Conservation (phyloP, 768 basidiomycete genomes). For the Punctularia strigosozonata region DNA sequence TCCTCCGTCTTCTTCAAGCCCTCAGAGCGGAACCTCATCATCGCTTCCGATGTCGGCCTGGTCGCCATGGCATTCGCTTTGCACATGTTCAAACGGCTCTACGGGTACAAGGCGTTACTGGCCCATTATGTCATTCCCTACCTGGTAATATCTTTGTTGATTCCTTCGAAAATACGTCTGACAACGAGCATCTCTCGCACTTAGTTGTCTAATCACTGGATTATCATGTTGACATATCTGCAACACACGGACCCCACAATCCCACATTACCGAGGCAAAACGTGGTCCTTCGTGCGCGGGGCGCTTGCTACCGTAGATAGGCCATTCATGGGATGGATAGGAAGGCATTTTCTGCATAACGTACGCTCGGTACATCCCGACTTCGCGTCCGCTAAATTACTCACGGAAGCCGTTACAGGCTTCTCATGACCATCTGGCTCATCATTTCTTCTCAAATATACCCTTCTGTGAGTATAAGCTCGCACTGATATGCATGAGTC, state of each 20-base stretch:
- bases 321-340: slow-evolving; percentile 21
- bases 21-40: slow-evolving; percentile 22
- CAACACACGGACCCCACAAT: slow-evolving; percentile 16
- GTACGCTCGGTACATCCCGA: slow-evolving; percentile 6
- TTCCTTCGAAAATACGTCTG: background rate
- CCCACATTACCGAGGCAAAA: slow-evolving; percentile 12
- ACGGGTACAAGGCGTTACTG: background rate
- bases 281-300: slow-evolving; percentile 16
- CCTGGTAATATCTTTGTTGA: background rate
- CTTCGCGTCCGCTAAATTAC: background rate
- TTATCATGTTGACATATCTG: slow-evolving; percentile 16
- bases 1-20: slow-evolving; percentile 33
- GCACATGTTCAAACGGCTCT: background rate
- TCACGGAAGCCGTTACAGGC: slow-evolving; percentile 10
- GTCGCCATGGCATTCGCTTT: background rate
- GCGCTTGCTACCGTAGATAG: slow-evolving; percentile 20
- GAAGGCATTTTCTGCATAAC: slow-evolving; percentile 19
- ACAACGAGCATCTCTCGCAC: background rate
- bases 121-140: background rate
- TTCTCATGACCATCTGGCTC: slow-evolving; percentile 19
- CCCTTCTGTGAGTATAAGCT: slow-evolving; percentile 9
- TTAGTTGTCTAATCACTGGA: slow-evolving; percentile 5
- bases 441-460: slow-evolving; percentile 20
- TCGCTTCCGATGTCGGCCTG: background rate
- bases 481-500: background rate